Evolutionary conservation across 2,329 filamentous ascomycete species (phyloP), one percentile per base, ranked within the genome.

Genomic region (Talaromyces sp.): DNA sequence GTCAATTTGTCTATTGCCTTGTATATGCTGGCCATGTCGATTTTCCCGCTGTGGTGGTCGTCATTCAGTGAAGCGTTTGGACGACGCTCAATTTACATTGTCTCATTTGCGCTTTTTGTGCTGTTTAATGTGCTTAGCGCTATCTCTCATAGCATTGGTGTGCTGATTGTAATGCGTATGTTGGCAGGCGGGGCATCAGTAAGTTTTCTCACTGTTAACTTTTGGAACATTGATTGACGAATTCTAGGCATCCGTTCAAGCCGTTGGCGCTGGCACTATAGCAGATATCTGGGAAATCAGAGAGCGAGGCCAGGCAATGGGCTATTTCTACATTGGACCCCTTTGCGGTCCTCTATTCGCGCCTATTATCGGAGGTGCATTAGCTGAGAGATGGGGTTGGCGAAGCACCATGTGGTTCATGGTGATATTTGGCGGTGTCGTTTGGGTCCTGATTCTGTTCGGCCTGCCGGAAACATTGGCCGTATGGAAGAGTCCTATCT

Each of bases 41-140:
- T 95, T 52, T 94, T 93, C 69, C 92, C 92, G 0, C 82, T 96
- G 0, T 95, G 91, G 91, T 95, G 90, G 90, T 92, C 89, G 0
- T 89, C 88, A 1, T 93, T 95, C 72, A 92, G 89, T 9, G 92
- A 95, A 70, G 78, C 78, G 3, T 73, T 83, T 0, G 92, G 92
- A 13, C 86, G 92, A 47, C 86, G 92, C 24, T 88, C 87, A n/a
- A 90, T 96, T 70, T 95, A 94, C 74, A 77, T 96, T 37, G 78
- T 85, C 39, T 93, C 90, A 0, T 95, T 95, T 74, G 74, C 82
- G 24, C 79, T 94, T 14, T 93, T 92, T 72, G 80, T 88, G 62
- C 67, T 93, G 45, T 94, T 90, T 78, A 88, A 88, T 60, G 79
- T 90, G 16, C 79, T 92, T 47, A 87, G 86, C 60, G 91, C 90